Percentiles rank a stretch among this genome's conserved stretches.
Evolutionary conservation across 2,329 filamentous ascomycete species (phyloP).

Genomic region (Grosmannia penicillata): DNA sequence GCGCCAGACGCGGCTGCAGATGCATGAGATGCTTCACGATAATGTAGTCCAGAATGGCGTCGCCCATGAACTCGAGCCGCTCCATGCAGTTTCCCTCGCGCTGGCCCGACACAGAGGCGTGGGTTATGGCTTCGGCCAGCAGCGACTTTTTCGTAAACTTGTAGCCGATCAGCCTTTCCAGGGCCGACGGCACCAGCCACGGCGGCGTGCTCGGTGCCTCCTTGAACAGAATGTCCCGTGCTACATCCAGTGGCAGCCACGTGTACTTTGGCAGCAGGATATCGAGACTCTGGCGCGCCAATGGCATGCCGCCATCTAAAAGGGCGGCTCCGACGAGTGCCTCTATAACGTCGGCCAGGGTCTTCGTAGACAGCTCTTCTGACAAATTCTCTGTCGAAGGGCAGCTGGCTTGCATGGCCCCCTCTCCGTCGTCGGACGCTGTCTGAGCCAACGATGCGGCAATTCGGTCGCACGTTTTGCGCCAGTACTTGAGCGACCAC

Average conservation of each 20-base stretch:
- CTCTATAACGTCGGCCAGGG: conserved; percentile 77
- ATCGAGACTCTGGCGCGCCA: conserved; percentile 48
- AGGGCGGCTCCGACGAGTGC: conserved; percentile 67
- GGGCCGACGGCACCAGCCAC: conserved; percentile 24
- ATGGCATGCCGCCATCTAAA: conserved; percentile 49
- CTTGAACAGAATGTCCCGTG: conserved; percentile 28
- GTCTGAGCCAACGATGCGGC: background rate
- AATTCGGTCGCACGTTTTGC: conserved; percentile 36
- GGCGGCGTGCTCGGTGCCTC: conserved; percentile 22
- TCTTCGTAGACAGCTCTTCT: conserved; percentile 50
- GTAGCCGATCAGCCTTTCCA: conserved; percentile 59
- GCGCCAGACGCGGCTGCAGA: conserved; percentile 22
- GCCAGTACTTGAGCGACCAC: conserved; percentile 63
- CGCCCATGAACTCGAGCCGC: conserved; percentile 76
- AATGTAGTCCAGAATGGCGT: conserved; percentile 69
- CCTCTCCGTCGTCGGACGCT: background rate
- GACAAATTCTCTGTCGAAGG: background rate
- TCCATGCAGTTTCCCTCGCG: conserved; percentile 41
- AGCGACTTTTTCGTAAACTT: conserved; percentile 52
- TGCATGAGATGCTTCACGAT: conserved; percentile 30
- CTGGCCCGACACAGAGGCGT: conserved; percentile 42
- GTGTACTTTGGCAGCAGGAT: conserved; percentile 47
- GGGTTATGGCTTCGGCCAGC: conserved; percentile 67
- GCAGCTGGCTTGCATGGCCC: background rate
- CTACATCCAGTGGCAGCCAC: conserved; percentile 32